Base-by-base conservation (phyloP, 73 alveolate genomes). In the Symbiodinium pilosum region DNA sequence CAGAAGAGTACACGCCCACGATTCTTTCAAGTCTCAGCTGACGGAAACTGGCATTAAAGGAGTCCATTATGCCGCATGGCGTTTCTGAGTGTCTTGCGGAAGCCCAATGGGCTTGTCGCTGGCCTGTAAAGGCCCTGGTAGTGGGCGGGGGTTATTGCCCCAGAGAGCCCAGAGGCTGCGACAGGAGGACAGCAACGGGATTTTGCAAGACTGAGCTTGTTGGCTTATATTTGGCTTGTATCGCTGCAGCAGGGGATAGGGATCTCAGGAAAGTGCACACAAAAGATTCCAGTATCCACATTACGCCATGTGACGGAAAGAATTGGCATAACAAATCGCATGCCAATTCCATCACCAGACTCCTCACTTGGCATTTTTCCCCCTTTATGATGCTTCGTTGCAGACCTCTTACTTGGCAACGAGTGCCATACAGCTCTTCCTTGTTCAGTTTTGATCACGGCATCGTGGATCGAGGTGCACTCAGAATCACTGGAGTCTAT, bases 121-220 rank as follows among this genome's bases (percentile, higher is more conserved):
- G 81, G 81, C 81, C 81, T 38, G 81, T 24, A 28, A 34, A n/a
- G 81, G 81, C 81, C 81, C 30, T 20, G 20, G 38, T 14, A 64
- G 81, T 64, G 81, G 81, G 81, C 81, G 41, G 81, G 41, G 41
- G 81, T 54, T 64, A 28, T 64, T 64, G 77, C 77, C 81, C 81
- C 81, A 64, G 38, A n/a, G 81, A 64, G 81, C 81, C 81, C 4
- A n/a, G 39, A 24, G 81, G 81, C 81, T 64, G 14, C 73, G 26
- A 30, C 2, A 18, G 20, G 26, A 16, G 73, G 26, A 30, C 73
- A 9, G 34, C 30, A n/a, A n/a, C n/a, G n/a, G n/a, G n/a, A n/a
- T n/a, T n/a, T n/a, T n/a, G n/a, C n/a, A n/a, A n/a, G n/a, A n/a
- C n/a, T n/a, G n/a, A n/a, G n/a, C n/a, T n/a, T n/a, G n/a, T n/a